phyloP scores from a whole-genome alignment of 2,329 filamentous ascomycete species.

The Xylariaceae sp. region DNA sequence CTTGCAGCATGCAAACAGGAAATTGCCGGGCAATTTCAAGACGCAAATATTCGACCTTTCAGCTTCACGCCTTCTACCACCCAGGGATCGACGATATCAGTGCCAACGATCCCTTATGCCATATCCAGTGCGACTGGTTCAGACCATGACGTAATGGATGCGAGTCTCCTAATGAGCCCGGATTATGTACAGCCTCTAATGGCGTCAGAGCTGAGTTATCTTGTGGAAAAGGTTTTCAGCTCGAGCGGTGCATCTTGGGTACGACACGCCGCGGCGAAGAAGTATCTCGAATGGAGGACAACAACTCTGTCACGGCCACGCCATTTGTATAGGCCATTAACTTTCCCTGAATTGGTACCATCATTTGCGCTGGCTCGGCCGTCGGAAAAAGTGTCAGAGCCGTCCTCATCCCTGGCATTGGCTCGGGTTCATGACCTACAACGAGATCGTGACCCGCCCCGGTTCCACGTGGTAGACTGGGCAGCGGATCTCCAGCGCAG shows the following conservation, averaged over 20 bases:
- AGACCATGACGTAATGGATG: slow-evolving; percentile 86
- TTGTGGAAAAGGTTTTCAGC: slow-evolving; percentile 78
- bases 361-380: slow-evolving; percentile 10
- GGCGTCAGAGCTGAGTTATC: slow-evolving; percentile 68
- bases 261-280: slow-evolving; percentile 79
- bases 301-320: slow-evolving; percentile 28
- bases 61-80: slow-evolving; percentile 56
- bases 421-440: slow-evolving; percentile 57
- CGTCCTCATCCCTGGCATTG: slow-evolving; percentile 56
- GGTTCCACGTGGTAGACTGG: slow-evolving; percentile 77
- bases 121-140: slow-evolving; percentile 74
- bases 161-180: slow-evolving; percentile 88
- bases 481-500: slow-evolving; percentile 78
- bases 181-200: slow-evolving; percentile 84
- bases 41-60: slow-evolving; percentile 65
- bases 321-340: slow-evolving; percentile 43
- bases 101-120: slow-evolving; percentile 62
- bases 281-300: slow-evolving; percentile 73
- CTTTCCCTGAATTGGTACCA: slow-evolving; percentile 12
- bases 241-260: slow-evolving; percentile 78
- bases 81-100: slow-evolving; percentile 26
- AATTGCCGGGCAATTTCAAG: slow-evolving; percentile 58
- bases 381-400: slow-evolving; percentile 28
- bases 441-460: slow-evolving; percentile 40
- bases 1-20: slow-evolving; percentile 61